phyloP scores from a whole-genome alignment of 352 stramenopile species.

The Plasmopara halstedii region DNA sequence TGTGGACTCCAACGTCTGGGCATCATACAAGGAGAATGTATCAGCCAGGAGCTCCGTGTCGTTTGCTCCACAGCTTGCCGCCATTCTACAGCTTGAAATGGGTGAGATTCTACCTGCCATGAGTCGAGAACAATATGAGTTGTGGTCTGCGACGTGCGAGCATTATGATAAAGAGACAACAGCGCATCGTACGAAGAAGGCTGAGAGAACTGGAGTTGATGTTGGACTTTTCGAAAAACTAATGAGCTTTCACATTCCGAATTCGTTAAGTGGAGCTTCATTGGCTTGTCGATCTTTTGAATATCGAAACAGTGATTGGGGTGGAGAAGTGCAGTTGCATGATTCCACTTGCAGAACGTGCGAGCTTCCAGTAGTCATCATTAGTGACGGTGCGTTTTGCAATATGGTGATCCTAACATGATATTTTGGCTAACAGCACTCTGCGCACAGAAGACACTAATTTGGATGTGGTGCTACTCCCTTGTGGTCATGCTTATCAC shows the following conservation, averaged over 20 bases:
- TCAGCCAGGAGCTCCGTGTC: conserved; percentile 36
- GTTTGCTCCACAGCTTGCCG: conserved; percentile 62
- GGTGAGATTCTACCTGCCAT: conserved; percentile 30
- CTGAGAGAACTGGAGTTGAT: conserved; percentile 2
- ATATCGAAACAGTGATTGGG: conserved; percentile 81
- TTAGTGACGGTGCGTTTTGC: conserved; percentile 51
- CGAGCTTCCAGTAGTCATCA: conserved; percentile 76
- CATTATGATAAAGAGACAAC: conserved; percentile 39
- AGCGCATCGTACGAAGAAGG: conserved; percentile 7
- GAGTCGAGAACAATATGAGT: conserved; percentile 37
- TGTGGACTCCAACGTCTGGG: conserved; percentile 77
- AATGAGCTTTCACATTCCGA: conserved; percentile 9
- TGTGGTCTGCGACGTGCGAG: conserved; percentile 45
- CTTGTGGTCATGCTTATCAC: conserved; percentile 80
- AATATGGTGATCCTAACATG: neutral
- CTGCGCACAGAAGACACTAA: conserved; percentile 54
- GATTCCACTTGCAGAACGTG: conserved; percentile 66
- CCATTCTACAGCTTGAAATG: conserved; percentile 62
- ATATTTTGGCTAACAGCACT: neutral
- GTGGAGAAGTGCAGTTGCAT: conserved; percentile 78
- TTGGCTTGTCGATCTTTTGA: conserved; percentile 56
- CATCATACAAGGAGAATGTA: conserved; percentile 61
- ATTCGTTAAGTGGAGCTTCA: conserved; percentile 2
- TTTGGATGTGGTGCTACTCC: conserved; percentile 64
- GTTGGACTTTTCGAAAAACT: conserved; percentile 4